Evolutionary conservation across 202 grass and related monocot species (phyloP), one percentile per base, ranked within the genome.

Genomic region (Saccharum hybrid): DNA sequence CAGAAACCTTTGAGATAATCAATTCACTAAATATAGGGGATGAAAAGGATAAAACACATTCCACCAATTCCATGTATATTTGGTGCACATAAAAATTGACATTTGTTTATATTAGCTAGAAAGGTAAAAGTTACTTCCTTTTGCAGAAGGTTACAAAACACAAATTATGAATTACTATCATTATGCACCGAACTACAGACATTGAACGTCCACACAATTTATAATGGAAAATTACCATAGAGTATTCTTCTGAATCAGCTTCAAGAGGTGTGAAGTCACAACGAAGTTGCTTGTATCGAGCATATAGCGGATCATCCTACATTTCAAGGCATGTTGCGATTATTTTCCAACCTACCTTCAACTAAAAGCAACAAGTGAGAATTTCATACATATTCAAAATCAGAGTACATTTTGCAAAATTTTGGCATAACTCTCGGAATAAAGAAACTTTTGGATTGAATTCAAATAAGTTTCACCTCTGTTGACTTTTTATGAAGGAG

Each of bases 271-370:
- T 57, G 64, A 94, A 79, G 69, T 94, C 88, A 90, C 95, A 98
- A 34, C 67, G 86, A 77, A 98, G 85, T 84, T 91, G 95, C 76
- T 98, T 81, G 88, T 98, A 98, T 49, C 80, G 83, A 77, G 80
- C 82, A 54, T 87, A 90, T 48, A 95, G 73, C 68, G 92, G 95
- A 63, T 95, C 92, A 78, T 94, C 92, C 90, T 97, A 75, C 74
- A 90, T 83, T 83, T 67, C 41, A 41, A 68, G 86, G 72, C 38
- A 83, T 23, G 41, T 23, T 81, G 63, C 8, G 71, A 38, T 45
- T 56, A 56, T 56, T 2, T 65, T 80, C 21, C 70, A 75, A 51
- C 51, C 76, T 66, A 52, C 6, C 51, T 56, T 69, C 19, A 22
- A 63, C 64, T 66, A 66, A 66, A 34, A 66, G 33, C 33, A 66